These are phyloP conservation scores for Wickerhamiella alocasiicola DNA, from an alignment of 805 yeast species.

Conservation along the genomic window DNA sequence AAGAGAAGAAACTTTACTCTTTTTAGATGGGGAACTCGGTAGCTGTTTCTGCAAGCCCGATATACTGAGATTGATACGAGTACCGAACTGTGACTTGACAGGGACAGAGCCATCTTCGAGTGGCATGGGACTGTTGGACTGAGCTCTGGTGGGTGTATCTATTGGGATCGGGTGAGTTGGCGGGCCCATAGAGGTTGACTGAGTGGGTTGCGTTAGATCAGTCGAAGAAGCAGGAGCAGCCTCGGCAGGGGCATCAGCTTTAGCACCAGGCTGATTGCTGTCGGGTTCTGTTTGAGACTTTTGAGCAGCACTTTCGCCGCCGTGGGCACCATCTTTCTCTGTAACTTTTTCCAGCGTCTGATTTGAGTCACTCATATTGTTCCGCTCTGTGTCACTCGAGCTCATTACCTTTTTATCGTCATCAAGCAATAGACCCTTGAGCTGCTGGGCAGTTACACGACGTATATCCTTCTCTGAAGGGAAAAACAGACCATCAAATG, in stretches of 20 bases:
- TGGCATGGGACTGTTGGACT: not conserved
- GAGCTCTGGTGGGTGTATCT: not conserved
- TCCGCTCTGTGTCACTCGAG: not conserved
- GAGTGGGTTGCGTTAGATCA: not conserved
- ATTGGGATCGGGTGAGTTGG: not conserved
- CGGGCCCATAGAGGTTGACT: not conserved
- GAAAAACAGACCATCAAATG: slow-evolving; percentile 62
- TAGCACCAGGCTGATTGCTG: not conserved
- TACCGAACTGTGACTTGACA: slow-evolving; percentile 18
- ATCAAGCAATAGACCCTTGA: slow-evolving; percentile 52
- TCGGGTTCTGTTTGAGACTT: not conserved
- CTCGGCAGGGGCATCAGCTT: not conserved
- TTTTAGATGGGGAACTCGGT: slow-evolving; percentile 6
- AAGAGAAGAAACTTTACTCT: slow-evolving; percentile 26
- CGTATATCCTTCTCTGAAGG: slow-evolving; percentile 92
- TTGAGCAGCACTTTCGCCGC: not conserved
- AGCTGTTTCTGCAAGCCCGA: slow-evolving; percentile 39
- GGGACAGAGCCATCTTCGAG: not conserved
- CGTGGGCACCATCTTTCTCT: not conserved
- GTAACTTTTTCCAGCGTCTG: not conserved
- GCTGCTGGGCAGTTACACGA: slow-evolving; percentile 75
- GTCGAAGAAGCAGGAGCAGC: not conserved
- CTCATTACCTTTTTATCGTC: slow-evolving; percentile 13
- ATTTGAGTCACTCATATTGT: not conserved
- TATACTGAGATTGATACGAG: slow-evolving; percentile 16